Percentiles rank a stretch among this genome's conserved stretches.
Conservation (phyloP, 768 basidiomycete species). For the Boletus coccyginus region DNA sequence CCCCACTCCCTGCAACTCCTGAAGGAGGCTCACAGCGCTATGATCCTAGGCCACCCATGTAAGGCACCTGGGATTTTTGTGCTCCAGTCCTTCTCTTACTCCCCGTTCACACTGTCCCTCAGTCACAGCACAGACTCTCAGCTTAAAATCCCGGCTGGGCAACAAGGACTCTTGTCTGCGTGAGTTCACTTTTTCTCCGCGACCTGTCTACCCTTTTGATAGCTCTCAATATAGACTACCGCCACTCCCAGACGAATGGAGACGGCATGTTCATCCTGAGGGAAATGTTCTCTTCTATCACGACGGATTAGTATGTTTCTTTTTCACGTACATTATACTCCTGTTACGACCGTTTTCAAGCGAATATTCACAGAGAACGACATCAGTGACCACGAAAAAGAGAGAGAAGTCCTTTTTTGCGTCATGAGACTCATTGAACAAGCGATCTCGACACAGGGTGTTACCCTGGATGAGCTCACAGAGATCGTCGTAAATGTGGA, state of each 20-base stretch:
- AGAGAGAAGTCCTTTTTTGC: not conserved
- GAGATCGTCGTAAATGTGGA: conserved; percentile 13
- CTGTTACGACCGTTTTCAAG: not conserved
- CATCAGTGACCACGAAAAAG: not conserved
- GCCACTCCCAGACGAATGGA: conserved; percentile 2
- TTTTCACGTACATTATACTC: not conserved
- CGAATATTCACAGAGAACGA: conserved; percentile 15
- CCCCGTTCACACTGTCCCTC: not conserved
- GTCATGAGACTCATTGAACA: conserved; percentile 5
- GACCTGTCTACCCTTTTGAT: not conserved
- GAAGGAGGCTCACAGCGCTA: conserved; percentile 12
- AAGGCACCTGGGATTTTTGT: not conserved
- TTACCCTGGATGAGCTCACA: conserved; percentile 5
- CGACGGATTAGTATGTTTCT: conserved; percentile 5
- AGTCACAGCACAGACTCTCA: not conserved
- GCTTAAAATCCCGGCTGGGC: conserved; percentile 5
- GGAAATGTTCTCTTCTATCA: conserved; percentile 13
- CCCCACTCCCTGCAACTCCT: conserved; percentile 6
- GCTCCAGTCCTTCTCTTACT: not conserved
- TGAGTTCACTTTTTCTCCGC: not conserved
- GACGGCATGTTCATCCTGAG: conserved; percentile 13
- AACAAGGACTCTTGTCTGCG: conserved; percentile 2
- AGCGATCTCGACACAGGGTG: not conserved
- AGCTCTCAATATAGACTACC: not conserved
- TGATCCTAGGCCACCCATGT: not conserved